Conservation (phyloP, 1,284 basidiomycete species). For the Austropuccinia psidii region DNA sequence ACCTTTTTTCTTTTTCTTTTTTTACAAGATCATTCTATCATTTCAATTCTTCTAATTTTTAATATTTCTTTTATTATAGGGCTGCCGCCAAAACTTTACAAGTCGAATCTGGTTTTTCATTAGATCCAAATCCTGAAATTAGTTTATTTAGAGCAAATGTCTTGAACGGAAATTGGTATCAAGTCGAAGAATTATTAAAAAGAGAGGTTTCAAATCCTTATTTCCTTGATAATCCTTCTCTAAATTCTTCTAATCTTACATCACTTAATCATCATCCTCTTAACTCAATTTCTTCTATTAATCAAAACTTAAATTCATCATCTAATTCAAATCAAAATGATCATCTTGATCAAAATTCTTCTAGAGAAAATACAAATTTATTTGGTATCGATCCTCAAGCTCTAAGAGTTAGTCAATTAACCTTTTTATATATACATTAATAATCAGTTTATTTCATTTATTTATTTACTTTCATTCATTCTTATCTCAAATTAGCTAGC, state of each 20-base stretch:
- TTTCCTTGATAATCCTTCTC: neutral
- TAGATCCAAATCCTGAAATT: slow-evolving; percentile 67
- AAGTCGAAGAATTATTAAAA: slow-evolving; percentile 65
- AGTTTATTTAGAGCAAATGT: slow-evolving; percentile 73
- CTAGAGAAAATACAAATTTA: slow-evolving; percentile 63
- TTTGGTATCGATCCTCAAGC: slow-evolving; percentile 55
- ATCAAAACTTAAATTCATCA: no score
- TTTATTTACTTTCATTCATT: slow-evolving; percentile 34
- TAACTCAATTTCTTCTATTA: slow-evolving; percentile 37
- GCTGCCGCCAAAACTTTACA: slow-evolving; percentile 80
- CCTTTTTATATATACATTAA: neutral
- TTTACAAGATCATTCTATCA: neutral
- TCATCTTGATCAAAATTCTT: no score
- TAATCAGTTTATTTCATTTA: slow-evolving; percentile 29
- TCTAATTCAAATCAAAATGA: no score
- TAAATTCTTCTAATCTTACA: neutral
- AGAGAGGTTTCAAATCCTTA: no score
- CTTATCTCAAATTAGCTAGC: slow-evolving; percentile 56
- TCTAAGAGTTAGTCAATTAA: slow-evolving; percentile 41
- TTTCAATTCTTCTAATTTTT: slow-evolving; percentile 15
- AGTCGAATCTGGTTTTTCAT: slow-evolving; percentile 80
- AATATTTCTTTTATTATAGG: slow-evolving; percentile 52
- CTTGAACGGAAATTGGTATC: slow-evolving; percentile 72
- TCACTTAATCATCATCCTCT: slow-evolving; percentile 41
- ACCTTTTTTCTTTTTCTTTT: neutral